These are phyloP conservation scores for Brasenia schreberi DNA, from an alignment of 164 flowering plant genomes.

Conservation along the genomic window DNA sequence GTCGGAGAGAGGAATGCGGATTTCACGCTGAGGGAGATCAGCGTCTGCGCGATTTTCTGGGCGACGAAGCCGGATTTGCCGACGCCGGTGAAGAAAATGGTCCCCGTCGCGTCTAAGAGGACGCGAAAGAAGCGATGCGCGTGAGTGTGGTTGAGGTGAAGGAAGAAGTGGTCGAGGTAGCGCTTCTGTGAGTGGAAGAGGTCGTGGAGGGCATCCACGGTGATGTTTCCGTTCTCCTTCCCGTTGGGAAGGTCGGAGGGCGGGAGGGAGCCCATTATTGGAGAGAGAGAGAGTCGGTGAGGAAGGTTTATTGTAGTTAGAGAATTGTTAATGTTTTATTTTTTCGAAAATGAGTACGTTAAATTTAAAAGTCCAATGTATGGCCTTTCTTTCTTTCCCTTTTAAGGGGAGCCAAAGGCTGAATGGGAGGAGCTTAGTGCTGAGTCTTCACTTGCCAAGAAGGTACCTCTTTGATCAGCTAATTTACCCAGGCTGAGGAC, in stretches of 20 bases:
- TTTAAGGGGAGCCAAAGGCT: no score
- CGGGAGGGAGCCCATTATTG: slow-evolving; percentile 50
- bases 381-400: no score
- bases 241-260: slow-evolving; percentile 8
- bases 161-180: slow-evolving; percentile 79
- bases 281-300: not conserved
- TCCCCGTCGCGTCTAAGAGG: slow-evolving; percentile 46
- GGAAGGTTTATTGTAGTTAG: no score
- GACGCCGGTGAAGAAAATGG: slow-evolving; percentile 88
- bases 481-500: no score
- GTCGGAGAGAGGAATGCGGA: slow-evolving; percentile 62
- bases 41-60: slow-evolving; percentile 84
- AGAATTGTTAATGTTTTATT: no score
- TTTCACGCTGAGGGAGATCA: slow-evolving; percentile 61
- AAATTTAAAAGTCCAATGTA: no score
- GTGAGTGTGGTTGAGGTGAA: slow-evolving; percentile 56
- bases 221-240: slow-evolving; percentile 9
- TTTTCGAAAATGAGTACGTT: no score
- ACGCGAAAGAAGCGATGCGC: slow-evolving; percentile 62
- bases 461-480: no score
- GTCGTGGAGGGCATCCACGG: slow-evolving; percentile 17
- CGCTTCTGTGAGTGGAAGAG: slow-evolving; percentile 83
- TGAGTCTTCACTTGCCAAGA: no score
- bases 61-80: slow-evolving; percentile 98
- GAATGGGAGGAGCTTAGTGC: no score